Evolutionary conservation across 345 rosid species (phyloP), one percentile per base, ranked within the genome.

Genomic region (Citrus unshiu): DNA sequence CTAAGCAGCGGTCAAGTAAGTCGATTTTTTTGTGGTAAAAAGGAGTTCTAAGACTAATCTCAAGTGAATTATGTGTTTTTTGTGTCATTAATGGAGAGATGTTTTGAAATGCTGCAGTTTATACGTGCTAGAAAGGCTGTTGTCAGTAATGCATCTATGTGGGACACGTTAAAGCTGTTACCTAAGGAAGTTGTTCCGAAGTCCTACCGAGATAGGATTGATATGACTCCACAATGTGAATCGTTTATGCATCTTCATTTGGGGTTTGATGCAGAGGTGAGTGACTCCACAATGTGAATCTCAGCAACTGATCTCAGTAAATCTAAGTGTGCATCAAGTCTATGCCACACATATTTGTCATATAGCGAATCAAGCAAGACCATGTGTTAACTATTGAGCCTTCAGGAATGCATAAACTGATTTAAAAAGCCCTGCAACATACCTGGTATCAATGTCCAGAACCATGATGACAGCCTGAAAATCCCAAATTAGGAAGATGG

Each of bases 201-300:
- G 78, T 84, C 94, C 9, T 93, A 89, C 34, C 32, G 84, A 2
- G 88, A 85, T 43, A 79, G 88, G 73, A 81, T 92, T 51, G 86
- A 85, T 71, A 84, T 67, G 22, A 92, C 93, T 10, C 90, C 85
- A 1, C 94, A 93, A 70, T 95, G 98, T 22, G 98, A 95, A 81
- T 95, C 98, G n/a, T 95, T 93, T 85, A 93, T 95, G 98, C 98
- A 95, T 91, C 97, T 95, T 81, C 98, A 95, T 86, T 85, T 93
- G 83, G 98, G 98, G 71, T 91, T 95, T 72, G 95, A 90, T 79
- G 93, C 93, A 40, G 83, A 89, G 91, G 98, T 93, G 62, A 79
- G 74, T 65, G 62, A 70, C 35, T 34, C 35, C 35, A 34, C 35
- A 34, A 5, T 34, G 35, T 25, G 61, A 61, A 70, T 25, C 29